Percentiles rank a stretch among this genome's conserved stretches.
These are phyloP conservation scores for Candida ortonii DNA, from an alignment of 805 yeast species.

Conservation along the genomic window DNA sequence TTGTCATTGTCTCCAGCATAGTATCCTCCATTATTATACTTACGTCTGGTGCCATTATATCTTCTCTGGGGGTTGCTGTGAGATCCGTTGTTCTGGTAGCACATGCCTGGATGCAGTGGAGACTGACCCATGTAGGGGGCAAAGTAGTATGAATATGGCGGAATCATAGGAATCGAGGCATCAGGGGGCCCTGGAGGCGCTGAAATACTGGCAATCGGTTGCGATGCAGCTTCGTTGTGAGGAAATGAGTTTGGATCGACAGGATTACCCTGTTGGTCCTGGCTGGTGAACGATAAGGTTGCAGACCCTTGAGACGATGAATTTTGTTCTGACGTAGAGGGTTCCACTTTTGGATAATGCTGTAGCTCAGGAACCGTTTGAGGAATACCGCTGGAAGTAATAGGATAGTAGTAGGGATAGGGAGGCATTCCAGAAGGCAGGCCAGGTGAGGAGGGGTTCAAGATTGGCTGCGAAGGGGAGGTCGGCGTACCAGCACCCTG, in stretches of 20 bases:
- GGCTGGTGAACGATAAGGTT: conserved; percentile 4
- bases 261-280: neutral
- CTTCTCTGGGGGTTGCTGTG: conserved; percentile 8
- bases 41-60: conserved; percentile 11
- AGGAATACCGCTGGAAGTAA: conserved; percentile 5
- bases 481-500: conserved; percentile 1
- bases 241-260: conserved; percentile 2
- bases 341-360: conserved; percentile 2
- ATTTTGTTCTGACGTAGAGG: neutral
- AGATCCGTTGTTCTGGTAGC: conserved; percentile 9
- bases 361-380: neutral
- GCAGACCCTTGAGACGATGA: conserved; percentile 4
- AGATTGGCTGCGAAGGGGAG: conserved; percentile 6
- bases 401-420: conserved; percentile 18
- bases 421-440: conserved; percentile 7
- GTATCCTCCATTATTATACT: conserved; percentile 3
- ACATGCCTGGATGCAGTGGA: conserved; percentile 11
- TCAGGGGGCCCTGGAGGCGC: conserved; percentile 6
- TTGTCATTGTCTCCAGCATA: conserved; percentile 1
- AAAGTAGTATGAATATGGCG: conserved; percentile 18
- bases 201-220: too few species aligned
- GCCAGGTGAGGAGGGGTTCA: conserved; percentile 2
- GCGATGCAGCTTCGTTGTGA: conserved; percentile 1
- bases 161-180: conserved; percentile 12
- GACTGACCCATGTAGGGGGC: conserved; percentile 16